Evolutionary conservation across 345 rosid species (phyloP), one percentile per base, ranked within the genome.

Genomic region (Sapria himalayana): DNA sequence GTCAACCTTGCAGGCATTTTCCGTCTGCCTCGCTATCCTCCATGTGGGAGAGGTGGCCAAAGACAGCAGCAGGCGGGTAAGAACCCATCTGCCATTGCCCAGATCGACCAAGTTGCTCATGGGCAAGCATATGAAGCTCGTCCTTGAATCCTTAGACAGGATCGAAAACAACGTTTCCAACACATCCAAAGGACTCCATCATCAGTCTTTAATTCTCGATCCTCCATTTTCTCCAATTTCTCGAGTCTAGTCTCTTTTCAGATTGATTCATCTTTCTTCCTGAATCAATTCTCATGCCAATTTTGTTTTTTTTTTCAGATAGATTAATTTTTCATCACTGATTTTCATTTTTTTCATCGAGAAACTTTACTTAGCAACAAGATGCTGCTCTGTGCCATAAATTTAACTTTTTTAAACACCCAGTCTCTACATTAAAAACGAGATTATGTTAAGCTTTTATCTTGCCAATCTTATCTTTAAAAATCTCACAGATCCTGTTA

Each of bases 191-290:
- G 74, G 51, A 15, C 54, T 49, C 29, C 70, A n/a, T n/a, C 78
- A 39, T 65, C 66, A 20, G n/a, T 63, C 91, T 8, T 89, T 70
- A 41, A 52, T 59, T 46, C 63, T 75, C 9, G 70, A 76, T 50
- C 94, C 94, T 19, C 93, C 98, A 1, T 78, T 82, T 64, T 79
- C 94, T 31, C 98, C 98, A 0, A 76, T 89, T 17, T 60, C 93
- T 25, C 61, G 94, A 25, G 94, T 82, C 48, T 89, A 69, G 51
- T 29, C 47, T n/a, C 24, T n/a, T n/a, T n/a, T n/a, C n/a, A n/a
- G n/a, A n/a, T n/a, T n/a, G n/a, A n/a, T n/a, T n/a, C n/a, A n/a
- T n/a, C n/a, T n/a, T n/a, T n/a, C n/a, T n/a, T n/a, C n/a, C n/a
- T n/a, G n/a, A n/a, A n/a, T n/a, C n/a, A n/a, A n/a, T n/a, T n/a